Base-by-base conservation (phyloP, 164 flowering plant species). In the Chloranthus sessilifolius region DNA sequence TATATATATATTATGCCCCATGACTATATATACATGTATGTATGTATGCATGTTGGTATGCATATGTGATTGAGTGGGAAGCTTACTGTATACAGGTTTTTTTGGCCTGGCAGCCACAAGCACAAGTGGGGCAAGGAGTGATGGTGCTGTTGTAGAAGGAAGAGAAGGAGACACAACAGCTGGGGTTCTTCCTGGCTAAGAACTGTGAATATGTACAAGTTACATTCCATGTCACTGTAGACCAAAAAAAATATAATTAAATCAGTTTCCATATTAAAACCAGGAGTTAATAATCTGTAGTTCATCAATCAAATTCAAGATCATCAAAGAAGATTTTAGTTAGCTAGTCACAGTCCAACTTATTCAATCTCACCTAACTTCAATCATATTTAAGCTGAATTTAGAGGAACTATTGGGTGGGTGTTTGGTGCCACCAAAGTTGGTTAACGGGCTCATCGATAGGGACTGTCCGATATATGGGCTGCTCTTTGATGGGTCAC, bases 151-250 rank as follows among this genome's bases (percentile, higher is more conserved):
- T 82, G 74, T 85, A 85, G 70, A 85, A 82, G 10, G 82, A 70
- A 17, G 90, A 85, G 59, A 85, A 68, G 10, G 88, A 81, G 43
- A 85, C 88, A 38, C 87, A 85, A 23, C 89, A 82, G 43, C 58
- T 75, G 22, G 89, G 89, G 47, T 75, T 79, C 62, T 79, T 79
- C 30, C 68, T 59, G 2, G 88, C 83, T 17, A 85, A 59, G 54
- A 86, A 79, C 71, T 86, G 85, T 1, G 95, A 86, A 34, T 81
- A 86, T n/a, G 90, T 86, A 76, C 94, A 88, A 0, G 94, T 88
- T 37, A 88, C 83, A 58, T 83, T 83, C 92, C 92, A 84, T 46
- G 89, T 88, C 89, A 83, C 91, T 87, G 88, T 75, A 67, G 15
- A 62, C 43, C 22, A 7, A 47, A 52, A 36, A 19, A 46, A 24